A percentile compares a stretch with the other conserved stretches of the same genome.
These are phyloP conservation scores for Auriscalpium vulgare DNA, from an alignment of 768 basidiomycete genomes.

Conservation along the genomic window DNA sequence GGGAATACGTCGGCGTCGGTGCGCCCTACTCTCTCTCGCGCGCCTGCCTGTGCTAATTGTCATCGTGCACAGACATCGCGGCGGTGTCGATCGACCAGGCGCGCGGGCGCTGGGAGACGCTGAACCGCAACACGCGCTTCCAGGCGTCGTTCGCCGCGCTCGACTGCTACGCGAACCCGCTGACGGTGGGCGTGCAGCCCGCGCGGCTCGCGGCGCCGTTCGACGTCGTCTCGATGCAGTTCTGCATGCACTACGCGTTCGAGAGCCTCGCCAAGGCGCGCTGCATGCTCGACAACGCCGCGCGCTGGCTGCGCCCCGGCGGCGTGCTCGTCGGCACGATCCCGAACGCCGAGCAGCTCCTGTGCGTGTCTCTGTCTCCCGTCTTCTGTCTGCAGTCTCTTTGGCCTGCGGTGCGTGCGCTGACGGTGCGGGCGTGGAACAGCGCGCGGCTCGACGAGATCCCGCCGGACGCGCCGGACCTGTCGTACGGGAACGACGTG, in stretches of 20 bases:
- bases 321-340: constrained; percentile 97
- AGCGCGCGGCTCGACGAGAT: constrained; percentile 69
- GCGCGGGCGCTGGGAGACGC: constrained; percentile 53
- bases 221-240: constrained; percentile 97
- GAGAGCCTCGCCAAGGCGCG: constrained; percentile 81
- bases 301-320: constrained; percentile 67
- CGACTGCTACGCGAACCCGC: constrained; percentile 78
- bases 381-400: background rate
- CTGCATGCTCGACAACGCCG: constrained; percentile 90
- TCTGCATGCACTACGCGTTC: constrained; percentile 99
- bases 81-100: constrained; percentile 85
- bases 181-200: constrained; percentile 62
- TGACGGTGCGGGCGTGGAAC: constrained; percentile 1
- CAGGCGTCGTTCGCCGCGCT: constrained; percentile 76
- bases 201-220: constrained; percentile 60
- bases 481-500: constrained; percentile 85
- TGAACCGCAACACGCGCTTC: constrained; percentile 47
- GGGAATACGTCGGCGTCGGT: constrained; percentile 80
- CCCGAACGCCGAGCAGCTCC: constrained; percentile 76
- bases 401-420: background rate
- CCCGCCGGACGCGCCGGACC: constrained; percentile 55
- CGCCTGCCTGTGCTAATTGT: constrained; percentile 2
- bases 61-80: constrained; percentile 64
- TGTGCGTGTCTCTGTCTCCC: constrained; percentile 44
- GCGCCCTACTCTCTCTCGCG: constrained; percentile 19